phyloP scores from a whole-genome alignment of 352 stramenopile genomes.

The Ochromonadaceae sp. region DNA sequence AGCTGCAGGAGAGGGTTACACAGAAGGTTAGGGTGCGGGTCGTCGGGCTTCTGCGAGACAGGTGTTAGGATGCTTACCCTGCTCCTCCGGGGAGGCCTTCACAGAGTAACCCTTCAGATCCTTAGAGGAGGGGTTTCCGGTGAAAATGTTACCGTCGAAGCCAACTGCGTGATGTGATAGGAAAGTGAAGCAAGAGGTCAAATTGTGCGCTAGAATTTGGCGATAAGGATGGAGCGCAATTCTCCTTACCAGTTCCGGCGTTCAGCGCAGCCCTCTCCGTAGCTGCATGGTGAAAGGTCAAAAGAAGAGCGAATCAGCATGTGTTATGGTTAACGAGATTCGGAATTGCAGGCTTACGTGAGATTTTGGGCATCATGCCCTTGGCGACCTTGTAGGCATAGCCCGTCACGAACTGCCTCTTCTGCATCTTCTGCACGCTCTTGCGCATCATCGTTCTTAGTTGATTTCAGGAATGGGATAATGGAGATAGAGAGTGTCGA shows the following conservation, averaged over 20 bases:
- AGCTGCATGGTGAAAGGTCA: not conserved
- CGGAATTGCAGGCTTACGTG: slow-evolving; percentile 11
- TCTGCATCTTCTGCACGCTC: no score
- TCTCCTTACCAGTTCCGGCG: slow-evolving; percentile 27
- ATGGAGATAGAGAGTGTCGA: no score
- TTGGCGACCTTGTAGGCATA: slow-evolving; percentile 37
- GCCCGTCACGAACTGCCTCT: not conserved
- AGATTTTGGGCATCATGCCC: slow-evolving; percentile 39
- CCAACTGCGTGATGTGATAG: no score
- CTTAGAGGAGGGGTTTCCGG: slow-evolving; percentile 68
- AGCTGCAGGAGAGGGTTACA: not conserved
- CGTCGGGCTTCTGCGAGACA: no score
- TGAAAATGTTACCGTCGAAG: slow-evolving; percentile 95
- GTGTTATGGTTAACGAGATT: no score
- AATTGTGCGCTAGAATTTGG: no score
- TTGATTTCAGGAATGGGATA: no score
- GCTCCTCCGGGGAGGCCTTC: slow-evolving; percentile 73
- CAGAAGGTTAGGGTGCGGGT: no score
- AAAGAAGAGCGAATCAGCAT: no score
- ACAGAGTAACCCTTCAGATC: slow-evolving; percentile 73
- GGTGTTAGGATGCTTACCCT: slow-evolving; percentile 28
- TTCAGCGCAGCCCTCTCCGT: slow-evolving; percentile 36
- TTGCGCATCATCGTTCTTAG: no score
- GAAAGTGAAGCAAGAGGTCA: no score
- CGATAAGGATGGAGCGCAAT: not conserved